A percentile compares a stretch with the other conserved stretches of the same genome.
Conservation (phyloP, 1,284 basidiomycete species). For the Meira miltonrushii region DNA sequence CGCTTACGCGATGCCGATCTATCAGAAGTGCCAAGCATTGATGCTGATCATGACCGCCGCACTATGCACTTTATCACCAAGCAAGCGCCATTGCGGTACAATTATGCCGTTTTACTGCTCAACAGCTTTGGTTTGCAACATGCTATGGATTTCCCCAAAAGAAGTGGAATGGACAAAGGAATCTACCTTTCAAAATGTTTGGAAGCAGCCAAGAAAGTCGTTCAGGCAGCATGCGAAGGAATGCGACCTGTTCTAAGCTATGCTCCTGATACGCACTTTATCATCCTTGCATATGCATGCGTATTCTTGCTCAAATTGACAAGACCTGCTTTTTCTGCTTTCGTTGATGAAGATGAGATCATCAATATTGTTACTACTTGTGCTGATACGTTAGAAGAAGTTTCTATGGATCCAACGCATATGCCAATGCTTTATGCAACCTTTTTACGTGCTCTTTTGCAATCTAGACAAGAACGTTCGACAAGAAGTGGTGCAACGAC, state of each 20-base stretch:
- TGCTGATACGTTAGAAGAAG: slow-evolving; percentile 58
- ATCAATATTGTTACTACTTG: slow-evolving; percentile 71
- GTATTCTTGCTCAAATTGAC: slow-evolving; percentile 62
- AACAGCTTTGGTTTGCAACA: slow-evolving; percentile 94
- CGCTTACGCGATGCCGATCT: slow-evolving; percentile 5
- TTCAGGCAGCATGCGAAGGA: slow-evolving; percentile 31
- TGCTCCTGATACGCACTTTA: slow-evolving; percentile 84
- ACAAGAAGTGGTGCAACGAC: slow-evolving; percentile 23
- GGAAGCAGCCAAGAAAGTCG: slow-evolving; percentile 44
- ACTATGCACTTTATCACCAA: slow-evolving; percentile 39
- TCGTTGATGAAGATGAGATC: slow-evolving; percentile 63
- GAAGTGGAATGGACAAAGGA: slow-evolving; percentile 40
- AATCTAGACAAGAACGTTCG: slow-evolving; percentile 35
- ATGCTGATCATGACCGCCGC: slow-evolving; percentile 38
- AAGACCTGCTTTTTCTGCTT: slow-evolving; percentile 72
- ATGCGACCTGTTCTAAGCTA: slow-evolving; percentile 63
- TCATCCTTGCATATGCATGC: slow-evolving; percentile 81
- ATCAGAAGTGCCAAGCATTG: slow-evolving; percentile 21
- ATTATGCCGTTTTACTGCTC: slow-evolving; percentile 55
- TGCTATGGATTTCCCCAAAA: slow-evolving; percentile 63
- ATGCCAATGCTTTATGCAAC: slow-evolving; percentile 43
- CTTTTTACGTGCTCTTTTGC: slow-evolving; percentile 42
- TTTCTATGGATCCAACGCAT: slow-evolving; percentile 45
- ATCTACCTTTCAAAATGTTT: slow-evolving; percentile 50
- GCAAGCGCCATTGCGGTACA: slow-evolving; percentile 41